Base-by-base conservation (phyloP, 148 eudicot genomes). In the Camellia sinensis region DNA sequence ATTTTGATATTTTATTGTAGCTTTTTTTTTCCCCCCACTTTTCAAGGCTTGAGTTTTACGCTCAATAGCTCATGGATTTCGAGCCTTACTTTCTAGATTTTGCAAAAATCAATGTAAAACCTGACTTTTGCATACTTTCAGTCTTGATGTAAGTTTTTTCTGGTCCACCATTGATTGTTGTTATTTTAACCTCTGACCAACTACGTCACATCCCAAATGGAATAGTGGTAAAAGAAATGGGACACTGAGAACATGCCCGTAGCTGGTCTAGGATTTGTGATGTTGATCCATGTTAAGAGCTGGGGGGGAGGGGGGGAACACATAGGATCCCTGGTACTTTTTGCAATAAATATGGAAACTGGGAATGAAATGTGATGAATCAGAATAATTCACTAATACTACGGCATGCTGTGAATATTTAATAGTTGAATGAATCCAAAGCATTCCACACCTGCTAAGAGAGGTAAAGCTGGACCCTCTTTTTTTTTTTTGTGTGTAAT, bases 351-450 rank as follows among this genome's bases (percentile, higher is more conserved):
- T 54, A 56, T 54, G 76, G 7, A 72, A 56, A 15, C 48, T 73
- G 46, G 64, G 56, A 48, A 43, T 73, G 76, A 73, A 73, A 73
- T 37, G 64, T 37, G 76, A 56, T 56, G 54, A 64, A 14, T 56
- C 13, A 56, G 76, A 73, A 37, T 56, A 73, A 54, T 37, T 6
- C 29, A 4, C 13, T 71, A 12, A 48, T 57, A 18, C 6, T 18
- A 29, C 9, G 17, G 7, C 9, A 50, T 11, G 12, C 11, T 22
- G 44, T 29, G 60, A 52, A 37, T 0, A 15, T 54, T 60, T 73
- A 63, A 37, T 54, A 73, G 64, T 54, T 73, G 63, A 54, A 56
- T 17, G 22, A 21, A 57, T 54, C 48, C 14, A 15, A 73, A 29
- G 7, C n/a, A 22, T 73, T 29, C 29, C 40, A 15, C 44, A 14